Base-by-base conservation (phyloP, 345 rosid genomes). In the Populus nigra region DNA sequence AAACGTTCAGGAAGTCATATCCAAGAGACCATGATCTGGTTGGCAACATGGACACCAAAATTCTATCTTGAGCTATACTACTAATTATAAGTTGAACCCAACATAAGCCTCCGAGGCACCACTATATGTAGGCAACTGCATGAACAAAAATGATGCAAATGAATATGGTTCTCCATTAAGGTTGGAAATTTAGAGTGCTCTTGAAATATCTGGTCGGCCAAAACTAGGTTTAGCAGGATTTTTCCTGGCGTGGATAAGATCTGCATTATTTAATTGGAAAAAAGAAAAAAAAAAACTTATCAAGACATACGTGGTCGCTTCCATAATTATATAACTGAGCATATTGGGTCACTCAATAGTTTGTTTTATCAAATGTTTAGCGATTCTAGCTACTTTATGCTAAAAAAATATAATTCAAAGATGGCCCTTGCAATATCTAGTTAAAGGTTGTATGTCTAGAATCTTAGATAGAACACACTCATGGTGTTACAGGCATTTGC, bases 11-110 rank as follows among this genome's bases (percentile, higher is more conserved):
- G 1, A 66, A 78, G n/a, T 17, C 29, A 35, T 17, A 8, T 59
- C 13, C 18, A 55, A 7, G 31, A 27, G 5, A 8, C 31, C 57
- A 85, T 87, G 71, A 87, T 87, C 49, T 67, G 83, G 88, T 83
- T 80, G 87, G 90, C 83, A 72, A 81, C 73, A 77, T 67, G 53
- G 75, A 73, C 78, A 73, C 11, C 88, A 83, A 68, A 76, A 80
- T 74, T 57, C 73, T 41, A 41, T 49, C 17, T 16, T 59, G 69
- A 77, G 43, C 49, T 77, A 80, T 65, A 22, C 45, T 65, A 53
- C 23, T 69, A 77, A 76, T 75, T 67, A 57, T n/a, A 74, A 77
- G 68, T 63, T 73, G 83, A 25, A 53, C 79, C 76, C 81, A 59
- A 69, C 45, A 61, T 25, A 67, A 70, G 81, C 76, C 67, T 84